Base-by-base conservation (phyloP, 192 early-diverging fungal species). In the Rhizophagus prolifer region DNA sequence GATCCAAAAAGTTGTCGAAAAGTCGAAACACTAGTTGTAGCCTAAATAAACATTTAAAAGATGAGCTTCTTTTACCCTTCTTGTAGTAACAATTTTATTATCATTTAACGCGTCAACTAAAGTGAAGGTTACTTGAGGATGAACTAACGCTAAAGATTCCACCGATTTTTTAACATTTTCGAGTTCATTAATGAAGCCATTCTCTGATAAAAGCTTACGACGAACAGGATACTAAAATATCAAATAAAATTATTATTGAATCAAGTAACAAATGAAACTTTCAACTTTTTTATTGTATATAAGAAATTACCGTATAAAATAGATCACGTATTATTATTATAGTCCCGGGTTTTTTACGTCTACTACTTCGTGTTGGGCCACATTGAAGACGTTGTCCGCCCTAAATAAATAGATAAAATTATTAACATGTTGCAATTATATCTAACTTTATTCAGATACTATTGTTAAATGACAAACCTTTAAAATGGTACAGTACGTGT, bases 271-370 rank as follows among this genome's bases (percentile, higher is more conserved):
- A 25, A 68, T 31, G 19, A 23, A 26, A 21, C 2, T 41, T 38
- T 38, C 36, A 38, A 38, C 4, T 38, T 38, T 38, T 68, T 23
- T n/a, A n/a, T n/a, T n/a, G n/a, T n/a, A n/a, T n/a, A 23, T 19
- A 9, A n/a, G 2, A 59, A 62, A 26, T 26, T 83, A 92, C 91
- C 74, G 87, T 92, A 78, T 88, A 90, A 60, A 93, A 93, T 9
- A 93, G 59, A 78, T 93, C 90, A 9, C 83, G 80, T n/a, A 90
- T 85, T 21, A 83, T 80, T 0, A 91, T 82, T 7, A 85, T 89
- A 3, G 92, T 91, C 21, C 92, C 92, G 31, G 86, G 79, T 34
- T 79, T 79, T 65, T 67, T 78, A 10, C 80, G 75, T 4, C 70
- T 78, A 14, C 63, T 70, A 31, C 79, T 78, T 67, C 67, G 79